Percentiles rank a stretch among this genome's conserved stretches.
Evolutionary conservation across 257 asterid species (phyloP).

Genomic region (Nemophila menziesii): DNA sequence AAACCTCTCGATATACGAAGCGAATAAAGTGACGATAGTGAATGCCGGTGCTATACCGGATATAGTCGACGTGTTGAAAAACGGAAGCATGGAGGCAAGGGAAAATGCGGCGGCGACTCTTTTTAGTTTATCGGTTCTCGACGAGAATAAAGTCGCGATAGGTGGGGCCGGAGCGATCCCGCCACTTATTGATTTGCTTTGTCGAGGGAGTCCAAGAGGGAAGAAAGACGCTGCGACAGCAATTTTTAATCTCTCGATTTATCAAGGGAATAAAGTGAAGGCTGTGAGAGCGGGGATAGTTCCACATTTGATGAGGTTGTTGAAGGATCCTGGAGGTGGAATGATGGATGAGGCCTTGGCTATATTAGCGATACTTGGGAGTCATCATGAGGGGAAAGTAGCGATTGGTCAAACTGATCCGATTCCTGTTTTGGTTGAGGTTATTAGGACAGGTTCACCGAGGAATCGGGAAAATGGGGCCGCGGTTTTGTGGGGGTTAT

Average conservation of each 20-base stretch:
- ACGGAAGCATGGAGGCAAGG: constrained; percentile 75
- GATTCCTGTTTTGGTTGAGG: constrained; percentile 48
- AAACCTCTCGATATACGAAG: constrained; percentile 81
- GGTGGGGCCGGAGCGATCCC: constrained; percentile 95
- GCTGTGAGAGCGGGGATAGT: constrained; percentile 84
- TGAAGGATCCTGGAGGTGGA: constrained; percentile 82
- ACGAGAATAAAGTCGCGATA: constrained; percentile 83
- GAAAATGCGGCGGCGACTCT: constrained; percentile 96
- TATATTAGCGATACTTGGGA: constrained; percentile 72
- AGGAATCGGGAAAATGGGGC: constrained; percentile 84
- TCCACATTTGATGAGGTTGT: constrained; percentile 54
- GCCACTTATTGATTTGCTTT: constrained; percentile 67
- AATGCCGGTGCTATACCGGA: constrained; percentile 84
- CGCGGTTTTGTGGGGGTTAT: constrained; percentile 71
- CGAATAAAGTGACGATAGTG: constrained; percentile 75
- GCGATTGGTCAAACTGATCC: constrained; percentile 71
- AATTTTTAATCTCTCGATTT: constrained; percentile 74
- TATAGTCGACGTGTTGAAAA: constrained; percentile 64
- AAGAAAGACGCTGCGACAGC: constrained; percentile 97
- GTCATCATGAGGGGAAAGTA: constrained; percentile 76
- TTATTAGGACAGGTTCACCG: constrained; percentile 72
- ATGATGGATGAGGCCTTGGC: constrained; percentile 96
- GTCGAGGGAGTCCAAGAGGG: constrained; percentile 81
- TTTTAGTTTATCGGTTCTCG: constrained; percentile 72
- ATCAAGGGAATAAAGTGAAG: constrained; percentile 84